Conservation (phyloP, 768 basidiomycete genomes). For the Rhodosporidiobolus sp. region DNA sequence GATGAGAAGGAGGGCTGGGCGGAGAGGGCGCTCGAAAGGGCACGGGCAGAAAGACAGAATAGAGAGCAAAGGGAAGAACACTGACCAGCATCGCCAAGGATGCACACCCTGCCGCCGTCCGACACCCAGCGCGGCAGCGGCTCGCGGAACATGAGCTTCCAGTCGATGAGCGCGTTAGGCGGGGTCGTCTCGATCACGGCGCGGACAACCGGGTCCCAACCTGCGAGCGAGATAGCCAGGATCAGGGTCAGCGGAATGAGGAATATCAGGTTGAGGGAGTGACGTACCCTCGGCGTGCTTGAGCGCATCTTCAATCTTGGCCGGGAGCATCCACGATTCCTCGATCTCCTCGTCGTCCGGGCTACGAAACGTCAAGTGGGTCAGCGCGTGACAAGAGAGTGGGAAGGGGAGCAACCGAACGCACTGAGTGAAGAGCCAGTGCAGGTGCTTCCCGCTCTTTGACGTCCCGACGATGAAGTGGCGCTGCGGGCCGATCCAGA, state of each 20-base stretch:
- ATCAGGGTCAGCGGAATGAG: too few species aligned
- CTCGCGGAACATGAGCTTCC: constrained; percentile 46
- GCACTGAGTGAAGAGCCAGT: constrained; percentile 18
- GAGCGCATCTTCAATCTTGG: constrained; percentile 24
- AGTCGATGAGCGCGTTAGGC: constrained; percentile 32
- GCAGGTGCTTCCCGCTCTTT: constrained; percentile 22
- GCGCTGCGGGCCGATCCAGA: constrained; percentile 26
- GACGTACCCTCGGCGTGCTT: constrained; percentile 5
- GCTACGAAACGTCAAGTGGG: constrained; percentile 18
- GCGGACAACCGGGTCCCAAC: constrained; percentile 41
- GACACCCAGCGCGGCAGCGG: constrained; percentile 45
- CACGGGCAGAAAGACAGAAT: too few species aligned
- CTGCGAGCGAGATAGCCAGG: too few species aligned
- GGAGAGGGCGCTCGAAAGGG: too few species aligned
- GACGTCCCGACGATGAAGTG: constrained; percentile 27
- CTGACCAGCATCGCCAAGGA: constrained; percentile 5
- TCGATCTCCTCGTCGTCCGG: constrained; percentile 24
- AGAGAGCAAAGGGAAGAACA: neutral
- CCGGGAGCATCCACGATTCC: constrained; percentile 30
- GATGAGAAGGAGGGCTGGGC: too few species aligned
- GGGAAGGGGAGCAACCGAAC: neutral
- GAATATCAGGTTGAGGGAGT: too few species aligned
- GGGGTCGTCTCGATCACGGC: constrained; percentile 9
- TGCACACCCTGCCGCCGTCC: neutral
- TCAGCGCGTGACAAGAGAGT: constrained; percentile 44